Base-by-base conservation (phyloP, 352 stramenopile species). In the Halophytophthora polymorphica region DNA sequence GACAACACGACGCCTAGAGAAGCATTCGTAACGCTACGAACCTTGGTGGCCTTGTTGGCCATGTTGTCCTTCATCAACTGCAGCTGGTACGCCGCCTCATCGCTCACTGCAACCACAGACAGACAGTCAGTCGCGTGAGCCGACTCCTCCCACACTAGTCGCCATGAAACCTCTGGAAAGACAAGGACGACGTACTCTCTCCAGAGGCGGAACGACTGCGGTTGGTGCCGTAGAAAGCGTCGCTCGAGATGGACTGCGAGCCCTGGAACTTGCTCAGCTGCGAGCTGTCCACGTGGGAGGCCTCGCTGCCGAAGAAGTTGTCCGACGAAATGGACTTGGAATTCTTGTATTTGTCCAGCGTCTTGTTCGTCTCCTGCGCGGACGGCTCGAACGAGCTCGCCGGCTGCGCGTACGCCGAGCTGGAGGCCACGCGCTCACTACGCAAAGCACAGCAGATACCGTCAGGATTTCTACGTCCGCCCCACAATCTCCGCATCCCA, bases 291-390 rank as follows among this genome's bases (percentile, higher is more conserved):
- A 73, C 74, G 5, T 77, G 54, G 12, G 60, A 51, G 5, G 66
- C 54, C 45, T 95, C 86, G 19, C 75, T 70, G 6, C 81, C 83
- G 51, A 96, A 96, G 54, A 94, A 95, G 33, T 96, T 93, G 52
- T 90, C 85, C 8, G 86, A 96, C 18, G 84, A 95, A 45, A 96
- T 96, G 2, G 83, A 93, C 58, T 96, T 96, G 55, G 85, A 82
- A 44, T 96, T 96, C 62, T 95, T 95, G 70, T 95, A 96, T 60
- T 96, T 96, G 68, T 96, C 67, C 41, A 95, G 57, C n/a, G 74
- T 89, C n/a, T 77, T 31, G 25, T 8, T 78, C 2, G 58, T 50
- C 29, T 74, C 49, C 35, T 58, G 21, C 1, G 70, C 43, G 3
- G 58, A 38, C 2, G 66, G 35, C 33, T 73, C 53, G 44, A 73